Conservation (phyloP, 1,139 yeast species). For the Hansenula sp. region DNA sequence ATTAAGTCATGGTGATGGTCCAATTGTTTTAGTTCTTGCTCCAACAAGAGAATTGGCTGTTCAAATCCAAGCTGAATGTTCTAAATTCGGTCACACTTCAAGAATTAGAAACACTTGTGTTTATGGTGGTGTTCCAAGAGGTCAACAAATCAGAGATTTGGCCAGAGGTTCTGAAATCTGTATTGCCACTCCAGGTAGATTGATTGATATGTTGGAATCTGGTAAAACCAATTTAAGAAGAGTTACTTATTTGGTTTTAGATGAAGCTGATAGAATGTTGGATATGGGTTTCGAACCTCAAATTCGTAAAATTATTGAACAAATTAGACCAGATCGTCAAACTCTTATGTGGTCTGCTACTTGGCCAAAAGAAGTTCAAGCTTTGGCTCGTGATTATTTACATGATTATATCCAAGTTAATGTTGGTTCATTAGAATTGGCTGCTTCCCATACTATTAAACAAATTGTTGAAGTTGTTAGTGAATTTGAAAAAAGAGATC, state of each 20-base stretch:
- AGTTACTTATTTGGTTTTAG: slow-evolving; percentile 94
- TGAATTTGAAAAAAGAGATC: slow-evolving; percentile 93
- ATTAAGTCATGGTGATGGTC: slow-evolving; percentile 92
- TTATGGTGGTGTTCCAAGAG: slow-evolving; percentile 99
- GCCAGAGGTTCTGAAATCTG: slow-evolving; percentile 92
- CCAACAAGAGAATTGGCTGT: slow-evolving; percentile 99
- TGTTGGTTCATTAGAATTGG: slow-evolving; percentile 89
- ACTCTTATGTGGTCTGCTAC: slow-evolving; percentile 99
- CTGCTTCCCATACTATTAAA: slow-evolving; percentile 95
- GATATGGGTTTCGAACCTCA: slow-evolving; percentile 99
- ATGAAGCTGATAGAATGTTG: slow-evolving; percentile 95
- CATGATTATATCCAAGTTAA: slow-evolving; percentile 94
- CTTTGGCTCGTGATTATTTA: slow-evolving; percentile 86
- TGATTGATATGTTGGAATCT: slow-evolving; percentile 93
- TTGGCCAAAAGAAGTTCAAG: slow-evolving; percentile 98
- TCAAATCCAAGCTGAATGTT: slow-evolving; percentile 94
- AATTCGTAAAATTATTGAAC: slow-evolving; percentile 91
- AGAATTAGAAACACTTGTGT: slow-evolving; percentile 97
- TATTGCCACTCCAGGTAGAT: slow-evolving; percentile 98
- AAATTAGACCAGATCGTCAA: slow-evolving; percentile 96
- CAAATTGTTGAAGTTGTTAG: slow-evolving; percentile 89
- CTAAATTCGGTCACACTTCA: slow-evolving; percentile 88
- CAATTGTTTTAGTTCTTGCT: slow-evolving; percentile 91
- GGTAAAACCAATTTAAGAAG: slow-evolving; percentile 94
- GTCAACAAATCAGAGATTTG: slow-evolving; percentile 94